phyloP scores from a whole-genome alignment of 163 green algal genomes.

The Chloromonas sp. region DNA sequence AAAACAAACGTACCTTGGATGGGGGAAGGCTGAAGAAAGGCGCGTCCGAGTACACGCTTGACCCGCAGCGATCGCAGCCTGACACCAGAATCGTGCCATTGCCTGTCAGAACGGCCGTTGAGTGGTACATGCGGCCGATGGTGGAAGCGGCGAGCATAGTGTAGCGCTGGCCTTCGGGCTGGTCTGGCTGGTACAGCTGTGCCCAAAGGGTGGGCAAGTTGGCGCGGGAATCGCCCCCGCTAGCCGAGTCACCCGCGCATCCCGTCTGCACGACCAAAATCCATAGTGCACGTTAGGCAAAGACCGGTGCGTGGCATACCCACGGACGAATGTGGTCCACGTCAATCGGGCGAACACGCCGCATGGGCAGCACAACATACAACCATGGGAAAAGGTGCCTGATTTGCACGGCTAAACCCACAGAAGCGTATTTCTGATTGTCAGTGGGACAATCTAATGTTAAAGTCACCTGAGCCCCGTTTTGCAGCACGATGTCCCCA shows the following conservation, averaged over 20 bases:
- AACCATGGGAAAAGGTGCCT: no score
- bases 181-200: slow-evolving; percentile 29
- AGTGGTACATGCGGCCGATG: slow-evolving; percentile 38
- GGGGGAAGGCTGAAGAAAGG: neutral
- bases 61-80: slow-evolving; percentile 32
- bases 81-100: slow-evolving; percentile 30
- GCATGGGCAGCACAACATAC: no score
- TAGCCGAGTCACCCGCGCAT: slow-evolving; percentile 23
- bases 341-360: no score
- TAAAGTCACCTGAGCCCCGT: slow-evolving; percentile 15
- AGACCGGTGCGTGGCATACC: no score
- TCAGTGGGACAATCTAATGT: no score
- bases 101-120: slow-evolving; percentile 18
- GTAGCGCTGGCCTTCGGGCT: slow-evolving; percentile 11
- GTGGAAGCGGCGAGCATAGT: slow-evolving; percentile 10
- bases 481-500: slow-evolving; percentile 25
- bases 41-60: slow-evolving; percentile 3
- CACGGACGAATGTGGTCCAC: no score
- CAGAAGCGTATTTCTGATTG: no score
- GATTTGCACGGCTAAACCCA: no score
- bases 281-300: no score
- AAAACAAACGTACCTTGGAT: neutral
- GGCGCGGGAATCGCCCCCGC: slow-evolving; percentile 21
- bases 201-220: slow-evolving; percentile 24
- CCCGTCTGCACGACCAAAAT: neutral